A percentile compares a stretch with the other conserved stretches of the same genome.
These are phyloP conservation scores for Zelopaecilomyces penicillatus DNA, from an alignment of 2,329 filamentous ascomycete species.

Conservation along the genomic window DNA sequence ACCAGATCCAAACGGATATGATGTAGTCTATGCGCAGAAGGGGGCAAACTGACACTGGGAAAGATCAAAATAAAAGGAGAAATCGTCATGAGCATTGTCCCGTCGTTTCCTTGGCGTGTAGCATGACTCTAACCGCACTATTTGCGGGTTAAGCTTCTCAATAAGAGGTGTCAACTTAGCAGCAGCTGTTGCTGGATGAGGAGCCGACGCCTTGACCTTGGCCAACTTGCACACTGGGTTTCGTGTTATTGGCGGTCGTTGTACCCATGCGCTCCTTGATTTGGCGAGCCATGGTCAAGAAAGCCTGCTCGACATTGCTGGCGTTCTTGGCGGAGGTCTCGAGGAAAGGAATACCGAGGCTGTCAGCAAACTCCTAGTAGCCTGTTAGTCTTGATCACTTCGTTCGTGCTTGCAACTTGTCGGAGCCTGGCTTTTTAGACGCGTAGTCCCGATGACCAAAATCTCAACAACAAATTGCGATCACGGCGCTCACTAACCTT, in stretches of 20 bases:
- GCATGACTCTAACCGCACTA: slow-evolving; percentile 12
- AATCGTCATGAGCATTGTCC: slow-evolving; percentile 22
- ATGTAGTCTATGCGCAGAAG: slow-evolving; percentile 29
- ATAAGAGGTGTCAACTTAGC: slow-evolving; percentile 47
- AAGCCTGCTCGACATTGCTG: slow-evolving; percentile 98
- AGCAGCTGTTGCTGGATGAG: slow-evolving; percentile 79
- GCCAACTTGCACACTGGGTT: slow-evolving; percentile 93
- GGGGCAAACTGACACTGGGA: slow-evolving; percentile 12
- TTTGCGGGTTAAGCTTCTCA: neutral
- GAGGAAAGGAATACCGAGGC: slow-evolving; percentile 96
- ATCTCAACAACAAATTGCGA: slow-evolving; percentile 1
- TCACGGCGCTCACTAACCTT: slow-evolving; percentile 57
- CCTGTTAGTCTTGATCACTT: slow-evolving; percentile 13
- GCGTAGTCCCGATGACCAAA: no score
- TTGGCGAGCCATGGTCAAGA: slow-evolving; percentile 99
- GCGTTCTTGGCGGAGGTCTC: slow-evolving; percentile 99
- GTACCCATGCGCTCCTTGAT: slow-evolving; percentile 99
- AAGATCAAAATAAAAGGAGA: slow-evolving; percentile 18
- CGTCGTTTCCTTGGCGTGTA: slow-evolving; percentile 20
- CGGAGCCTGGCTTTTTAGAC: no score
- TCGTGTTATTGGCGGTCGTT: slow-evolving; percentile 91
- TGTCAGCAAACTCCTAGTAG: slow-evolving; percentile 90
- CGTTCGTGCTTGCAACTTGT: no score
- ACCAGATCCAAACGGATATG: slow-evolving; percentile 25
- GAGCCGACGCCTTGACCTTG: slow-evolving; percentile 90